phyloP scores from a whole-genome alignment of 2,329 filamentous ascomycete species.

The Gnomoniopsis smithogilvyi region DNA sequence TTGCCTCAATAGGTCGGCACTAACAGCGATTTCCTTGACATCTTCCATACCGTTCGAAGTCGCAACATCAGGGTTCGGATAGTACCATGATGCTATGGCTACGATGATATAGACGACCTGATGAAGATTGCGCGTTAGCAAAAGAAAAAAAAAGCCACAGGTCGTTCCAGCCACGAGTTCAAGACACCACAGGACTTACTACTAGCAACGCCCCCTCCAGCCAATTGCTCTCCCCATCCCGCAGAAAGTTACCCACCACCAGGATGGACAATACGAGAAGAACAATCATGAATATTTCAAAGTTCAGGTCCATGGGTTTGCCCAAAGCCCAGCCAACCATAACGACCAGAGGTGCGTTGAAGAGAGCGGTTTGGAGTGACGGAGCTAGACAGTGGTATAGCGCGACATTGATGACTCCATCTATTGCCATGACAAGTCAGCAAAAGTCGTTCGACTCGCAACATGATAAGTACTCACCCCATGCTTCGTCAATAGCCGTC shows the following conservation, averaged over 20 bases:
- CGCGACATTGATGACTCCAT: not conserved
- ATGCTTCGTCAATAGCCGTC: constrained; percentile 51
- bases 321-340: not conserved
- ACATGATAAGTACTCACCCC: not conserved
- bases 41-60: not conserved
- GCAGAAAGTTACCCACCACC: not conserved
- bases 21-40: not conserved
- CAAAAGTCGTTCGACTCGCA: too few relatives aligned
- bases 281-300: not conserved
- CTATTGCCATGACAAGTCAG: not conserved
- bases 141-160: too few relatives aligned
- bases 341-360: not conserved
- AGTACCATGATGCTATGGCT: constrained; percentile 5
- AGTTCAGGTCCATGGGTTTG: not conserved
- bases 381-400: not conserved
- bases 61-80: constrained; percentile 3
- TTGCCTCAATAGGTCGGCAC: not conserved
- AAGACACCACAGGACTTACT: too few relatives aligned
- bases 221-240: not conserved
- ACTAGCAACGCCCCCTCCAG: not conserved
- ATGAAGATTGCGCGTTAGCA: too few relatives aligned
- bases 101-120: constrained; percentile 2
- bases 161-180: too few relatives aligned
- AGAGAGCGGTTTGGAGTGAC: not conserved
- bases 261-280: not conserved